These are phyloP conservation scores for Lecanicillium sp. DNA, from an alignment of 2,329 filamentous ascomycete species.

Conservation along the genomic window DNA sequence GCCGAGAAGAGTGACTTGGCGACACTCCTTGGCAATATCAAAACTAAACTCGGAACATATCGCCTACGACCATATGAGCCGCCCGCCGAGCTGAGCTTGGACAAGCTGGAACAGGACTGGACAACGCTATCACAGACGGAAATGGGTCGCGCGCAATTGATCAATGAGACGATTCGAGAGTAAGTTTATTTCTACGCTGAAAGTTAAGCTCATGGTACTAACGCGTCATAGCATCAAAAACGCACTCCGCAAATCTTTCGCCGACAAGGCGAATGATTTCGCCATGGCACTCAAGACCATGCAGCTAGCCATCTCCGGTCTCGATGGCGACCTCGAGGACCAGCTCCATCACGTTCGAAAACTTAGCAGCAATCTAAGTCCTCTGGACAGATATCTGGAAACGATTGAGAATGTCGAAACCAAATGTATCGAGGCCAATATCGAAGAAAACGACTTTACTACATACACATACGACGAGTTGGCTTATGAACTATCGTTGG, in stretches of 20 bases:
- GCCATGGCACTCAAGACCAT: constrained; percentile 91
- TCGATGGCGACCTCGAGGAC: constrained; percentile 95
- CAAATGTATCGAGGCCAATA: constrained; percentile 92
- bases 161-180: constrained; percentile 98
- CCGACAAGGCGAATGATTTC: constrained; percentile 98
- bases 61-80: constrained; percentile 86
- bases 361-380: constrained; percentile 77
- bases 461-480: constrained; percentile 98
- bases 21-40: constrained; percentile 92
- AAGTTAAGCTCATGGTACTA: constrained; percentile 23
- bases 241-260: constrained; percentile 82
- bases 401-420: constrained; percentile 80
- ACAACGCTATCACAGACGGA: constrained; percentile 71
- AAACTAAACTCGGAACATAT: constrained; percentile 96
- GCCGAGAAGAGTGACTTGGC: constrained; percentile 95
- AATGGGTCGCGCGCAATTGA: constrained; percentile 81
- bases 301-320: constrained; percentile 88
- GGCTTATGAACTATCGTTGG: constrained; percentile 84
- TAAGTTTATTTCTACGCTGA: constrained; percentile 32
- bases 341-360: constrained; percentile 82
- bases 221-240: constrained; percentile 72
- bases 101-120: constrained; percentile 81
- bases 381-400: constrained; percentile 84
- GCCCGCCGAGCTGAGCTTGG: constrained; percentile 73
- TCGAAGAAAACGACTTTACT: constrained; percentile 99